Evolutionary conservation across 1,284 basidiomycete genomes (phyloP).

Genomic region (Ganoderma sinense): DNA sequence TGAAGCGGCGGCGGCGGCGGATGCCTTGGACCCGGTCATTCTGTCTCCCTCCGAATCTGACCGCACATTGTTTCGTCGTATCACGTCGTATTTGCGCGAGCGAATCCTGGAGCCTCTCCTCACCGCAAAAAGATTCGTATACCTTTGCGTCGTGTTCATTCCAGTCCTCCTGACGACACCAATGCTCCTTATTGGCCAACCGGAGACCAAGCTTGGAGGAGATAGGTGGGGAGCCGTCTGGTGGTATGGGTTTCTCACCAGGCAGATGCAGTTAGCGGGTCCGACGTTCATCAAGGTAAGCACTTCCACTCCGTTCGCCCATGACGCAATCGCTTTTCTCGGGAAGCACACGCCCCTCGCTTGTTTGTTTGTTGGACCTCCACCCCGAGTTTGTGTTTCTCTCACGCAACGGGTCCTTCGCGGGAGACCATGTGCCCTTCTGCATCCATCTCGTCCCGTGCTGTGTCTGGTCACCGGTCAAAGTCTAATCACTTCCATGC

Average conservation of each 20-base stretch:
- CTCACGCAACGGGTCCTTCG: neutral
- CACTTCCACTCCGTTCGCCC: constrained; percentile 6
- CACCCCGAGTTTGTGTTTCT: neutral
- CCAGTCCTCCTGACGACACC: constrained; percentile 89
- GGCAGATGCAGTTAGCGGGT: constrained; percentile 93
- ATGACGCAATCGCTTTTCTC: constrained; percentile 8
- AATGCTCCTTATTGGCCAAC: constrained; percentile 83
- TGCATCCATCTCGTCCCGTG: neutral
- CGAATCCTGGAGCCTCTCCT: constrained; percentile 87
- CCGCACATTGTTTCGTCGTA: constrained; percentile 51
- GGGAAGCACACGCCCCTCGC: neutral
- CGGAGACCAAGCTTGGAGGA: constrained; percentile 60
- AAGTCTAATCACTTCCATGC: neutral
- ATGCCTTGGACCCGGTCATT: constrained; percentile 41
- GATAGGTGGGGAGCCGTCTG: constrained; percentile 89
- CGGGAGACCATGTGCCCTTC: neutral
- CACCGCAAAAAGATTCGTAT: constrained; percentile 85
- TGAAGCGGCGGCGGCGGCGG: constrained; percentile 31
- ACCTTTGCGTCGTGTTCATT: constrained; percentile 85
- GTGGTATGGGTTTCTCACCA: constrained; percentile 95
- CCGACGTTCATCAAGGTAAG: constrained; percentile 96
- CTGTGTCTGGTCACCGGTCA: too few species aligned
- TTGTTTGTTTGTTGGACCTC: neutral
- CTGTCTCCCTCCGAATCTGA: constrained; percentile 71
- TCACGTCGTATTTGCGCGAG: constrained; percentile 55